These are phyloP conservation scores for Colletotrichum caudatum DNA, from an alignment of 2,329 filamentous ascomycete species.

Conservation along the genomic window DNA sequence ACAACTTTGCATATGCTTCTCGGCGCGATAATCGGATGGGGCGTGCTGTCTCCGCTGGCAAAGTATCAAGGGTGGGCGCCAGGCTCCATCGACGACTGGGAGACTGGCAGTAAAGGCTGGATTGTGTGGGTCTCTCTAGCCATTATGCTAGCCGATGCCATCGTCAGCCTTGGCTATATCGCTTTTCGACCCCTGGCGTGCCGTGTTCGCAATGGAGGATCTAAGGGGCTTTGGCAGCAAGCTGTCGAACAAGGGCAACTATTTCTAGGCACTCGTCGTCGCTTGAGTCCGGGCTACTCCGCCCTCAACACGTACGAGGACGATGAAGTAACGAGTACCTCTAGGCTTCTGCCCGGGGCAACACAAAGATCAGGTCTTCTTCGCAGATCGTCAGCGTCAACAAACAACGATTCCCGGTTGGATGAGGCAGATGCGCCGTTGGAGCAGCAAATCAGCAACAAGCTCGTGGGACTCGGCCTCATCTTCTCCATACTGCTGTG, in stretches of 20 bases:
- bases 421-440: slow-evolving; percentile 90
- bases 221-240: slow-evolving; percentile 13
- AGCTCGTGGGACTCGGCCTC: slow-evolving; percentile 80
- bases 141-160: slow-evolving; percentile 95
- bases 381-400: not conserved
- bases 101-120: slow-evolving; percentile 95
- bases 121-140: slow-evolving; percentile 97
- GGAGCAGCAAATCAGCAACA: slow-evolving; percentile 82
- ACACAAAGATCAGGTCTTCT: not conserved
- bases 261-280: not conserved
- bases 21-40: slow-evolving; percentile 92
- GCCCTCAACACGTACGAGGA: slow-evolving; percentile 28
- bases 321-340: slow-evolving; percentile 16
- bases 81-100: slow-evolving; percentile 88
- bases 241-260: not conserved
- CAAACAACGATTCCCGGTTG: not conserved
- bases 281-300: slow-evolving; percentile 20
- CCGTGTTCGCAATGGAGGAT: not conserved
- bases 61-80: slow-evolving; percentile 91
- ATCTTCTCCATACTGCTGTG: slow-evolving; percentile 83
- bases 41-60: slow-evolving; percentile 86
- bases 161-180: slow-evolving; percentile 88
- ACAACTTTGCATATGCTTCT: slow-evolving; percentile 97
- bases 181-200: slow-evolving; percentile 68
- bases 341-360: slow-evolving; percentile 21